A percentile compares a stretch with the other conserved stretches of the same genome.
Evolutionary conservation across 208 protist species (phyloP).

Genomic region (Leptomonas seymouri): DNA sequence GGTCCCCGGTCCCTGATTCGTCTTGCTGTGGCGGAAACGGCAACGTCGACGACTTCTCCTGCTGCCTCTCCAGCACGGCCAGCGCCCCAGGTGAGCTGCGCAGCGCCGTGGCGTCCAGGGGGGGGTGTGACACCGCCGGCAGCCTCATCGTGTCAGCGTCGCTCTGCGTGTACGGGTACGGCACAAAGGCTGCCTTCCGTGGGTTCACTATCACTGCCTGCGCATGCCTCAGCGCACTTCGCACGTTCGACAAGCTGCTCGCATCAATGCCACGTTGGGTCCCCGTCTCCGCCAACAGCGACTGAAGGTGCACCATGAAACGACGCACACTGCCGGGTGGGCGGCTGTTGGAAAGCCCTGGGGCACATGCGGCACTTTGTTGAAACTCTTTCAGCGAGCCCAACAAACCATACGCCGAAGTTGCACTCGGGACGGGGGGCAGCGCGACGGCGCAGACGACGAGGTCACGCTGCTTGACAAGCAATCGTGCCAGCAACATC

Average conservation of each 20-base stretch:
- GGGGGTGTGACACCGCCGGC: slow-evolving; percentile 5
- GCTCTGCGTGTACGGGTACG: slow-evolving; percentile 5
- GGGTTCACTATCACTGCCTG: slow-evolving; percentile 21
- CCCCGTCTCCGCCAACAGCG: not conserved
- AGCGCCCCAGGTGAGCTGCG: no score
- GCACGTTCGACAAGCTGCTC: slow-evolving; percentile 2
- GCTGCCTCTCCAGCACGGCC: not conserved
- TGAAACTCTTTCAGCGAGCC: slow-evolving; percentile 10
- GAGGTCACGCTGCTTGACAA: slow-evolving; percentile 12
- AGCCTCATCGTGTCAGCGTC: slow-evolving; percentile 9
- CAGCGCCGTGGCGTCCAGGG: slow-evolving; percentile 4
- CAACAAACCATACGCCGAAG: slow-evolving; percentile 12
- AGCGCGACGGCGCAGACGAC: slow-evolving; percentile 25
- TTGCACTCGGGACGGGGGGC: slow-evolving; percentile 6
- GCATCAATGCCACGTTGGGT: not conserved
- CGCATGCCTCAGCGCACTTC: slow-evolving; percentile 14
- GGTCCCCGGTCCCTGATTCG: no score
- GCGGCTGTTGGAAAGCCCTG: not conserved
- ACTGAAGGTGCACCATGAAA: slow-evolving; percentile 10
- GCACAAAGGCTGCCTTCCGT: slow-evolving; percentile 1
- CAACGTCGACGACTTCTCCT: slow-evolving; percentile 9
- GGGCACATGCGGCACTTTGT: slow-evolving; percentile 1
- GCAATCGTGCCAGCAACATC: slow-evolving; percentile 17
- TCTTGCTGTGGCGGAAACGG: slow-evolving; percentile 9
- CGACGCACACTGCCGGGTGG: slow-evolving; percentile 16